Base-by-base conservation (phyloP, 306 rosid genomes). In the Fragaria ananassa region DNA sequence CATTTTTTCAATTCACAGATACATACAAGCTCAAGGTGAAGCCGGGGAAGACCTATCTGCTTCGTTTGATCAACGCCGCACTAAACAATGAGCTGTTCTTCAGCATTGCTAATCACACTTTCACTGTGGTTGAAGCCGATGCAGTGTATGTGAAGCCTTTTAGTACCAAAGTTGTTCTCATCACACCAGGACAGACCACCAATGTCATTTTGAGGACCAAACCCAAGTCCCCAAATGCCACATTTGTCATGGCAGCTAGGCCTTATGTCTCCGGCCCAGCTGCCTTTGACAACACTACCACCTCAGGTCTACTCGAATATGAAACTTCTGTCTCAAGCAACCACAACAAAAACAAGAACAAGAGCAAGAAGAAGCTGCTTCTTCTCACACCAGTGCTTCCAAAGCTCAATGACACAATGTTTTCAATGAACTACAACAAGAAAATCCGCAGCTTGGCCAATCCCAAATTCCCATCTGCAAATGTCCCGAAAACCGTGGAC, bases 181-280 rank as follows among this genome's bases (percentile, higher is more conserved):
- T 91, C 87, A 80, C 93, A 13, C 96, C 92, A 7, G 93, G 96
- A 11, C 96, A 91, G 72, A 91, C 92, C 64, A 74, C 83, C 70
- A 91, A 87, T 73, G 89, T 89, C 19, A 84, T 91, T 51, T 89
- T 89, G 50, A 78, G 69, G 15, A 82, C 96, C 79, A 91, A 83
- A 70, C 37, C 83, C 35, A 87, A 75, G 54, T 13, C 76, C 56
- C 91, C 90, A 35, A 87, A 85, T 27, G 88, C 90, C 69, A 81
- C 78, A 9, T 87, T 86, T 66, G 76, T 83, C 83, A 87, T 91
- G 56, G 87, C 88, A 42, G 81, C 89, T 23, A 86, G 90, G 42
- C 91, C 96, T 46, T 89, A 81, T 21, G 89, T 88, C 27, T 73
- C 90, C 11, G 93, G 91, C 34, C 91, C 91, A 0, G 93, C 88